phyloP scores from a whole-genome alignment of 495 filamentous ascomycete genomes.

The Penicillium simplicissimum region DNA sequence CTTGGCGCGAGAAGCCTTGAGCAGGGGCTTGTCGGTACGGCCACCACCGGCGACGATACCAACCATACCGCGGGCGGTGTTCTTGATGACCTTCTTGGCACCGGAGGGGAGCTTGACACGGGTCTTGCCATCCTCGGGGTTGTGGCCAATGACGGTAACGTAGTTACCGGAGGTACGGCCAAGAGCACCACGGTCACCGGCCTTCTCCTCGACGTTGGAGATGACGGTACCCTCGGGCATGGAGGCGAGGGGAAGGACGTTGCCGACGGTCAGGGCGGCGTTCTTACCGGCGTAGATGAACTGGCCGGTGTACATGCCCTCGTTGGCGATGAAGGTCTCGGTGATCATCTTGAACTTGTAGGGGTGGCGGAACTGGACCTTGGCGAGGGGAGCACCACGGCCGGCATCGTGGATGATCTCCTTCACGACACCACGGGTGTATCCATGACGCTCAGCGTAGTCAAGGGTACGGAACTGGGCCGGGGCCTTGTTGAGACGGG shows the following conservation, averaged over 20 bases:
- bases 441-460: slow-evolving; percentile 93
- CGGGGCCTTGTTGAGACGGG: slow-evolving; percentile 87
- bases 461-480: slow-evolving; percentile 95
- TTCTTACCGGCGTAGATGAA: slow-evolving; percentile 99
- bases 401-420: slow-evolving; percentile 99
- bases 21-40: slow-evolving; percentile 97
- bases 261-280: slow-evolving; percentile 91
- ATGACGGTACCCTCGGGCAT: slow-evolving; percentile 98
- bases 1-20: slow-evolving; percentile 98
- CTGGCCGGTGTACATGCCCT: slow-evolving; percentile 99
- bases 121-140: slow-evolving; percentile 98
- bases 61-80: slow-evolving; percentile 93
- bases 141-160: slow-evolving; percentile 97
- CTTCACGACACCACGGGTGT: slow-evolving; percentile 95
- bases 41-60: slow-evolving; percentile 99
- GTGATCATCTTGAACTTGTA: slow-evolving; percentile 87
- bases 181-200: slow-evolving; percentile 92
- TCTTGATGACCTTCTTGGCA: slow-evolving; percentile 98
- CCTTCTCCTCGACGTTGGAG: slow-evolving; percentile 98
- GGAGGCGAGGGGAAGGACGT: slow-evolving; percentile 89
- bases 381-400: slow-evolving; percentile 95
- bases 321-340: slow-evolving; percentile 99
- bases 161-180: slow-evolving; percentile 98
- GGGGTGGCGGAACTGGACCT: slow-evolving; percentile 91
- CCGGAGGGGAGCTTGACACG: slow-evolving; percentile 98